Evolutionary conservation across 2,329 filamentous ascomycete species (phyloP).

Genomic region (Colletotrichum eleusines): DNA sequence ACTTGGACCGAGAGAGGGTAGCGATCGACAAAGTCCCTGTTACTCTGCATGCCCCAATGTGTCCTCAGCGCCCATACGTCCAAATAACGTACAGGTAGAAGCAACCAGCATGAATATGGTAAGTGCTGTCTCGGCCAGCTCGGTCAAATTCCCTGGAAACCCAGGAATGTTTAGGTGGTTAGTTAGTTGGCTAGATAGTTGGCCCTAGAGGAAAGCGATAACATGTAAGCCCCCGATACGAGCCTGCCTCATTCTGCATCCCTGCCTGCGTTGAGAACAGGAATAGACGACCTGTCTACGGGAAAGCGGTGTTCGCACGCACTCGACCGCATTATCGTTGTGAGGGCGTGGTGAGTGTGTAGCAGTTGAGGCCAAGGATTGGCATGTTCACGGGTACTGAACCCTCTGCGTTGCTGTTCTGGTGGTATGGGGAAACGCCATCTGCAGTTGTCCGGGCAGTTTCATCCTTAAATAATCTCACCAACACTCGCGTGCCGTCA

Average conservation of each 20-base stretch:
- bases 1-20: conserved; percentile 9
- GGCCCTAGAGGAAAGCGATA: conserved; percentile 17
- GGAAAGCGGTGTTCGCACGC: conserved; percentile 8
- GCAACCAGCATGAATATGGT: conserved; percentile 15
- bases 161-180: not conserved
- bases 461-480: conserved; percentile 23
- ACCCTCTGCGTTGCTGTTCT: conserved; percentile 11
- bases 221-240: conserved; percentile 15
- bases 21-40: conserved; percentile 16
- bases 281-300: not conserved
- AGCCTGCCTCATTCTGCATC: conserved; percentile 27
- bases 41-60: not conserved
- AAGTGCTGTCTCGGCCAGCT: conserved; percentile 38
- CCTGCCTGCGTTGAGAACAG: conserved; percentile 3
- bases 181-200: conserved; percentile 32
- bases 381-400: conserved; percentile 13
- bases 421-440: conserved; percentile 14
- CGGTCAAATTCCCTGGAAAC: conserved; percentile 30
- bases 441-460: not conserved
- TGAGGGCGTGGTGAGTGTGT: conserved; percentile 15
- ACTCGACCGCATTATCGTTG: conserved; percentile 8
- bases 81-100: conserved; percentile 2
- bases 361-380: conserved; percentile 3
- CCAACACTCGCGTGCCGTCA: conserved; percentile 27
- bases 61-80: not conserved